These are phyloP conservation scores for Talaromyces sp. DNA, from an alignment of 2,329 filamentous ascomycete genomes.

Conservation along the genomic window DNA sequence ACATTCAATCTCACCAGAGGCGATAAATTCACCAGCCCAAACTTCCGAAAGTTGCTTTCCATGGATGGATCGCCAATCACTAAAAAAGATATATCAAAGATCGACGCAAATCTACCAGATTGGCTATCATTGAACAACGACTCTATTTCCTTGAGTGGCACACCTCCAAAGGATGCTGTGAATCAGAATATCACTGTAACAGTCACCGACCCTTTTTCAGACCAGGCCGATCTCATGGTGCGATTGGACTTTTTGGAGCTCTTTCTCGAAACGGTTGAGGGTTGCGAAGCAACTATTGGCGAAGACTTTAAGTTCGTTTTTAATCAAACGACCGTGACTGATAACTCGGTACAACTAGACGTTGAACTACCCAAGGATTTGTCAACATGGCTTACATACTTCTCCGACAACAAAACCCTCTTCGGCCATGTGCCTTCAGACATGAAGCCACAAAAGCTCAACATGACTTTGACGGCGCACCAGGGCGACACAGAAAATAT, in stretches of 20 bases:
- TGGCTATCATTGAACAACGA: slow-evolving; percentile 71
- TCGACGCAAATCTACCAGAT: slow-evolving; percentile 59
- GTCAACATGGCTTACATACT: slow-evolving; percentile 54
- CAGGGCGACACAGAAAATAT: slow-evolving; percentile 44
- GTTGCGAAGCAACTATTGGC: slow-evolving; percentile 54
- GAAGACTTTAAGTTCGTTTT: slow-evolving; percentile 53
- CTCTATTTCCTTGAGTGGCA: slow-evolving; percentile 67
- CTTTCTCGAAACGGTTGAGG: slow-evolving; percentile 48
- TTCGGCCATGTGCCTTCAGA: slow-evolving; percentile 53
- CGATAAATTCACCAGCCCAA: slow-evolving; percentile 55
- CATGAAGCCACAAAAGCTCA: slow-evolving; percentile 41
- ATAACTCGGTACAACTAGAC: slow-evolving; percentile 45
- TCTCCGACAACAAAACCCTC: slow-evolving; percentile 47
- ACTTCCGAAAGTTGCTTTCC: slow-evolving; percentile 55
- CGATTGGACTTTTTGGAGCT: slow-evolving; percentile 48
- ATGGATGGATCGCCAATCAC: slow-evolving; percentile 60
- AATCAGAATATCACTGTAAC: slow-evolving; percentile 66
- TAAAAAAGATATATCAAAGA: slow-evolving; percentile 54
- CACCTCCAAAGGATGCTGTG: slow-evolving; percentile 59
- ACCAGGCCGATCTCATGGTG: slow-evolving; percentile 62
- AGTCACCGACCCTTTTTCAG: slow-evolving; percentile 61
- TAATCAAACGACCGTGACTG: slow-evolving; percentile 45
- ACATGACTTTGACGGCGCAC: slow-evolving; percentile 49
- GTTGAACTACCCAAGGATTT: slow-evolving; percentile 47
- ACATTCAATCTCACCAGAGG: slow-evolving; percentile 61